phyloP scores from a whole-genome alignment of 2,329 filamentous ascomycete species.

The Didymella segeticola region DNA sequence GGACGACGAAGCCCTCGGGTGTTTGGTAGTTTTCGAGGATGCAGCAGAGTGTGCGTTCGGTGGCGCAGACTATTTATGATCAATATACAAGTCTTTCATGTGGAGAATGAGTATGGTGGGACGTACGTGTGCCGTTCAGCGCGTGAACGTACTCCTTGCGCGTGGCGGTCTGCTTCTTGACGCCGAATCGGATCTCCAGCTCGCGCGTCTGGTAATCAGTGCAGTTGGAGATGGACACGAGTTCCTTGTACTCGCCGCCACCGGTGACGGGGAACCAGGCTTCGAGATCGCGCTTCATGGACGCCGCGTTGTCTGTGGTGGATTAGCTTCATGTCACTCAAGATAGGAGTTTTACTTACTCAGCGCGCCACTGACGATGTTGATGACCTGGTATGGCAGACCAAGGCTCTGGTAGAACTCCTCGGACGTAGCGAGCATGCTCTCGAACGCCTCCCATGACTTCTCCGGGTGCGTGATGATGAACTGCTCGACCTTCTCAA shows the following conservation, averaged over 20 bases:
- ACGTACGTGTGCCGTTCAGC: conserved; percentile 72
- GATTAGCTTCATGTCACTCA: neutral
- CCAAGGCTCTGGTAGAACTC: conserved; percentile 93
- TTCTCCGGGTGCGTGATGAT: conserved; percentile 73
- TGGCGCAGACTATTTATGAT: conserved; percentile 70
- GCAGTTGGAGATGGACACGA: conserved; percentile 97
- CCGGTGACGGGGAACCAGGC: conserved; percentile 68
- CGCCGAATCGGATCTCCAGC: conserved; percentile 88
- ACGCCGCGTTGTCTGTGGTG: conserved; percentile 42
- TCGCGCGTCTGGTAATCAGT: conserved; percentile 96
- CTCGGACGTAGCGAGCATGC: conserved; percentile 90
- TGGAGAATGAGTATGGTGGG: too few species aligned
- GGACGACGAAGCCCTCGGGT: conserved; percentile 66
- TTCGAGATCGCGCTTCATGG: conserved; percentile 96
- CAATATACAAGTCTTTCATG: conserved; percentile 1
- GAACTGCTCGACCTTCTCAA: conserved; percentile 69
- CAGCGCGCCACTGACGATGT: conserved; percentile 94
- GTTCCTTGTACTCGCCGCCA: conserved; percentile 94
- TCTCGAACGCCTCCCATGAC: conserved; percentile 90
- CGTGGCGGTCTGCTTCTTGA: conserved; percentile 74
- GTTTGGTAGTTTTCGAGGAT: conserved; percentile 97
- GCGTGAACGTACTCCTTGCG: conserved; percentile 96
- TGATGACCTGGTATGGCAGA: conserved; percentile 88
- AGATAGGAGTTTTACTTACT: conserved; percentile 50
- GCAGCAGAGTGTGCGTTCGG: conserved; percentile 91